Evolutionary conservation across 257 asterid genomes (phyloP).

Genomic region (Fraxinus pennsylvanica): DNA sequence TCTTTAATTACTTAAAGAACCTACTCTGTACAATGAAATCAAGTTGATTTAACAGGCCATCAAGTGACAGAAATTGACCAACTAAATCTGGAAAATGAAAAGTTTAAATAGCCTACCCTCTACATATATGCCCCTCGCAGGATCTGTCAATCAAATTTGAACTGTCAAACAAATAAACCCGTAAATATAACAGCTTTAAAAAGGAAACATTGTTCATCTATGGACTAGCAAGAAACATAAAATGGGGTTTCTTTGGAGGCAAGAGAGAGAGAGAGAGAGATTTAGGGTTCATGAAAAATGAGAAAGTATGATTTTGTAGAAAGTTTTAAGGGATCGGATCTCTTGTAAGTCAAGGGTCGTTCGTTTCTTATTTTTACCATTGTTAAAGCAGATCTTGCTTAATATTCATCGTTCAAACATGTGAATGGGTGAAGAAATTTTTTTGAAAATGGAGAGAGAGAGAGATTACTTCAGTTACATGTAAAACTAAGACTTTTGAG

Average conservation of each 20-base stretch:
- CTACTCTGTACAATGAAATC: constrained; percentile 5
- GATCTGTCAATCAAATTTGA: constrained; percentile 36
- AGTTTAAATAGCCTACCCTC: constrained; percentile 32
- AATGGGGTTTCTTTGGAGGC: constrained; percentile 15
- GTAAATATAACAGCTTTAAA: not conserved
- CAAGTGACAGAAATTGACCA: not conserved
- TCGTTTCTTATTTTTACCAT: constrained; percentile 26
- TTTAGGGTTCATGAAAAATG: not conserved
- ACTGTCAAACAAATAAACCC: constrained; percentile 1
- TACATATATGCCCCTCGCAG: constrained; percentile 26
- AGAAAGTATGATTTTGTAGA: not conserved
- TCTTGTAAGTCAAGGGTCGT: constrained; percentile 49
- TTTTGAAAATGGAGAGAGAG: not conserved
- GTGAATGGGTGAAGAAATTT: constrained; percentile 33
- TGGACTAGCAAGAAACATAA: not conserved
- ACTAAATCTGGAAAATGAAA: constrained; percentile 49
- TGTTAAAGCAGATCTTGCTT: constrained; percentile 55
- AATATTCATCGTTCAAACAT: constrained; percentile 43
- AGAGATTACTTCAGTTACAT: constrained; percentile 41
- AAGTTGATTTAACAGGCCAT: constrained; percentile 6
- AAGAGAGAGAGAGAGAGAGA: constrained; percentile 20
- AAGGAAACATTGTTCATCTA: not conserved
- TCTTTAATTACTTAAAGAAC: constrained; percentile 25
- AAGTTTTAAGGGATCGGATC: constrained; percentile 64
- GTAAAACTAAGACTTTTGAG: constrained; percentile 49